Percentiles rank a stretch among this genome's conserved stretches.
Conservation (phyloP, 139 green algal species). For the Closterium sp. region DNA sequence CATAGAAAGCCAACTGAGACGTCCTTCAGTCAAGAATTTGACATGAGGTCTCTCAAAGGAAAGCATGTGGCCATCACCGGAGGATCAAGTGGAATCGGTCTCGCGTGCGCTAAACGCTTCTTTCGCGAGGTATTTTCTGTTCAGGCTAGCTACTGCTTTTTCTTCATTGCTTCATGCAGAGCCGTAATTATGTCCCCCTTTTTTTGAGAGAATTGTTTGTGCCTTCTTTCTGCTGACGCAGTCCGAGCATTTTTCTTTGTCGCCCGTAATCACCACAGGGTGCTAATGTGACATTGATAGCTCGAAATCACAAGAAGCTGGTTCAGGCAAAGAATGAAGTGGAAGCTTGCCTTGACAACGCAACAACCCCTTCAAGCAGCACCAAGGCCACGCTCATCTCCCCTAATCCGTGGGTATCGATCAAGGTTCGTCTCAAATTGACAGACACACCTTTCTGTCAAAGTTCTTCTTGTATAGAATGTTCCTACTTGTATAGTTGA, state of each 20-base stretch:
- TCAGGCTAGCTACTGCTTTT: neutral
- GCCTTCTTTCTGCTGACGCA: neutral
- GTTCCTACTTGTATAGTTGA: neutral
- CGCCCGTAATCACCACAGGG: neutral
- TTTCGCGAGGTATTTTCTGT: neutral
- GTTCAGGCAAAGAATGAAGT: slow-evolving; percentile 5
- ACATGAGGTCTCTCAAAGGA: neutral
- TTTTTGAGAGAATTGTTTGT: neutral
- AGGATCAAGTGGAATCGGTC: slow-evolving; percentile 31
- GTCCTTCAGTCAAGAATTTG: no score
- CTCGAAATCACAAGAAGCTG: slow-evolving; percentile 8
- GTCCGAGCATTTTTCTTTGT: neutral
- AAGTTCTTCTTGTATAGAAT: no score
- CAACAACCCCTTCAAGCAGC: neutral
- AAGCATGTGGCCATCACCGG: slow-evolving; percentile 38
- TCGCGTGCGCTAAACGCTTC: neutral
- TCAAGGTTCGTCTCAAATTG: neutral
- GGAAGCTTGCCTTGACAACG: neutral
- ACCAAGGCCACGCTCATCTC: neutral
- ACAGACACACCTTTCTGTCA: no score
- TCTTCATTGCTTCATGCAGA: no score
- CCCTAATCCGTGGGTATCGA: neutral
- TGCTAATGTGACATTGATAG: slow-evolving; percentile 2
- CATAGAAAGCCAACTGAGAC: neutral
- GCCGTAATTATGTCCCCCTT: neutral